Evolutionary conservation across 2,329 filamentous ascomycete genomes (phyloP), one percentile per base, ranked within the genome.

Genomic region (Hypoxylon sp.): DNA sequence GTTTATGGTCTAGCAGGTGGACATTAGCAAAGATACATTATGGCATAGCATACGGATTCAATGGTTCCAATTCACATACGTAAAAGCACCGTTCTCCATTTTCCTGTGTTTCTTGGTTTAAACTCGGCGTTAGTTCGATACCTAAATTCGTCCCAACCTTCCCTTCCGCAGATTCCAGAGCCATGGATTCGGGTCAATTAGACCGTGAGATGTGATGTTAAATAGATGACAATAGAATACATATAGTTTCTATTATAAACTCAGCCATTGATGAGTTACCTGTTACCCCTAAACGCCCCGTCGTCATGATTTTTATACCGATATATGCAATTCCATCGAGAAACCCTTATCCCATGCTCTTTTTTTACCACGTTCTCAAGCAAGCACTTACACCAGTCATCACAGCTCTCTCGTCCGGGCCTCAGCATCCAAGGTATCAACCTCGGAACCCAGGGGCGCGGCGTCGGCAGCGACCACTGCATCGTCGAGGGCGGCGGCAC

Each of bases 381-480:
- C 13, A 15, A 33, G 27, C 13, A 9, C 8, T 7, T 33, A n/a
- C n/a, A n/a, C n/a, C 2, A 18, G 18, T 11, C 15, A 17, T 67
- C 47, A 73, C 57, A 78, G 48, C 40, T 78, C 77, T 5, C 71
- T 70, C 23, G 62, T 71, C 62, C 77, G 70, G 3, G 74, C 74
- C 67, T 75, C 74, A 0, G 76, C 74, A 58, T 79, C 76, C 42
- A 78, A 55, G 4, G 65, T 70, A 56, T 76, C 77, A 40, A 75
- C 70, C 61, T 79, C 76, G 11, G 49, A 60, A 4, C 70, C 73
- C 4, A 71, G 46, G 24, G 71, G 70, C 48, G 70, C 66, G 41
- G 65, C 64, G 48, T 67, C 67, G 21, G 55, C 66, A 23, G 55
- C 66, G 17, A 58, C 26, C 9, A 37, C 60, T 31, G 8, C 63